These are phyloP conservation scores for Epichloe sibirici DNA, from an alignment of 2,329 filamentous ascomycete genomes.

Conservation along the genomic window DNA sequence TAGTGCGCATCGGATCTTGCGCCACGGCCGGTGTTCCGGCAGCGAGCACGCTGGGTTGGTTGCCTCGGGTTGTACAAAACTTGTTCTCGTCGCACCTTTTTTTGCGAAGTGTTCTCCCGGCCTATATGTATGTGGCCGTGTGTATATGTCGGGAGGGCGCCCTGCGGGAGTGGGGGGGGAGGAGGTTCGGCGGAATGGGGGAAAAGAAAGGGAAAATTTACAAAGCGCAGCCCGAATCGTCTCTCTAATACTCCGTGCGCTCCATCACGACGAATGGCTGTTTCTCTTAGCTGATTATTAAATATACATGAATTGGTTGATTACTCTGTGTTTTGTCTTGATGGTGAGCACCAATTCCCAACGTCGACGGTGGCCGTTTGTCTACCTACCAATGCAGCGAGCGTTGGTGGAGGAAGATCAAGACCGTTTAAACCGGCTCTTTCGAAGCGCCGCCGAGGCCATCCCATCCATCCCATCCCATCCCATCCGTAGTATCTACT, in stretches of 20 bases:
- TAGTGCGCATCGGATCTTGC: conserved; percentile 11
- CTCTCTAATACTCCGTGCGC: conserved; percentile 26
- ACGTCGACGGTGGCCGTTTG: no score
- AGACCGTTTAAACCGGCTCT: no score
- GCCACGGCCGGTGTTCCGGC: conserved; percentile 15
- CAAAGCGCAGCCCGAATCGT: conserved; percentile 13
- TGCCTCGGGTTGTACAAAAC: conserved; percentile 13
- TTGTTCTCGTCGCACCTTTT: conserved; percentile 2
- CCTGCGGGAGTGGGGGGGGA: neutral
- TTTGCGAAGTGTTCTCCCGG: conserved; percentile 4
- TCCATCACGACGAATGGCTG: conserved; percentile 29
- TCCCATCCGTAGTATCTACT: no score
- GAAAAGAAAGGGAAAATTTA: neutral
- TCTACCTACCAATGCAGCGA: no score
- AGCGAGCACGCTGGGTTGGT: conserved; percentile 16
- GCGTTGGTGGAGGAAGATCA: no score
- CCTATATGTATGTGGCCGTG: conserved; percentile 4
- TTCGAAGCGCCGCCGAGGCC: no score
- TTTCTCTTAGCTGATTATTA: conserved; percentile 26
- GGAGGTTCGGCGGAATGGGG: conserved; percentile 6
- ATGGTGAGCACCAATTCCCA: no score
- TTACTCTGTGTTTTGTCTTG: neutral
- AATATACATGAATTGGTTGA: conserved; percentile 11
- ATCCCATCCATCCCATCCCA: no score
- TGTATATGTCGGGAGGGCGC: conserved; percentile 5